These are phyloP conservation scores for Arabidopsis lyrata DNA, from an alignment of 441 rosid species.

Conservation along the genomic window DNA sequence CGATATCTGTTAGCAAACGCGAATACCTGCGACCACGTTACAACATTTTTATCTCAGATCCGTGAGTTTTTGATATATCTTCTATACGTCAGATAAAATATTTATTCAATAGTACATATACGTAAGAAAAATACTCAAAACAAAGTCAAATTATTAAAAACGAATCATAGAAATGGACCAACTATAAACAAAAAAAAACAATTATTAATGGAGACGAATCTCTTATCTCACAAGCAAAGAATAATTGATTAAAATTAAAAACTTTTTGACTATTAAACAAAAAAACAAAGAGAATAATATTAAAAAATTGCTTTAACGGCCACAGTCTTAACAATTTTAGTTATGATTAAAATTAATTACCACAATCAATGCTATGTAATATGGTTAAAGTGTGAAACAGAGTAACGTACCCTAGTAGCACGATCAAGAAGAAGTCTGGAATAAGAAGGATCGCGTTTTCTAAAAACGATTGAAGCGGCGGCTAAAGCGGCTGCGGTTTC, in stretches of 20 bases:
- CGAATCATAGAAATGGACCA: slow-evolving; percentile 38
- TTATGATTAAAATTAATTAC: background rate
- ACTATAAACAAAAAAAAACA: slow-evolving; percentile 17
- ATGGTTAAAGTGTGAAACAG: slow-evolving; percentile 10
- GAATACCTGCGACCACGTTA: slow-evolving; percentile 60
- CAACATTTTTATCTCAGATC: slow-evolving; percentile 21
- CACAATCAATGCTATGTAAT: background rate
- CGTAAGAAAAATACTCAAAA: slow-evolving; percentile 23
- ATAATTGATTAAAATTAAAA: slow-evolving; percentile 27
- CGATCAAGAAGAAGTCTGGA: slow-evolving; percentile 62
- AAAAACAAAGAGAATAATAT: slow-evolving; percentile 1
- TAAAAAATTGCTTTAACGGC: background rate
- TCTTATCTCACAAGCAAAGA: slow-evolving; percentile 46
- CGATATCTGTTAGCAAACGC: slow-evolving; percentile 72
- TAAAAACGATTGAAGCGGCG: slow-evolving; percentile 74
- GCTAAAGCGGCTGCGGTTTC: slow-evolving; percentile 81
- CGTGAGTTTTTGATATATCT: slow-evolving; percentile 36
- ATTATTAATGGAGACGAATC: slow-evolving; percentile 40
- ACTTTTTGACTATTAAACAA: slow-evolving; percentile 30
- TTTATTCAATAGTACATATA: slow-evolving; percentile 37
- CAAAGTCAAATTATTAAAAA: slow-evolving; percentile 36
- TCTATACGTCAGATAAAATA: slow-evolving; percentile 27
- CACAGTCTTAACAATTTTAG: background rate
- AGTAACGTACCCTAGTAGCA: slow-evolving; percentile 68
- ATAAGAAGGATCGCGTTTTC: slow-evolving; percentile 69